Evolutionary conservation across 139 green algal genomes (phyloP), one percentile per base, ranked within the genome.

Genomic region (Volvox reticuliferus): DNA sequence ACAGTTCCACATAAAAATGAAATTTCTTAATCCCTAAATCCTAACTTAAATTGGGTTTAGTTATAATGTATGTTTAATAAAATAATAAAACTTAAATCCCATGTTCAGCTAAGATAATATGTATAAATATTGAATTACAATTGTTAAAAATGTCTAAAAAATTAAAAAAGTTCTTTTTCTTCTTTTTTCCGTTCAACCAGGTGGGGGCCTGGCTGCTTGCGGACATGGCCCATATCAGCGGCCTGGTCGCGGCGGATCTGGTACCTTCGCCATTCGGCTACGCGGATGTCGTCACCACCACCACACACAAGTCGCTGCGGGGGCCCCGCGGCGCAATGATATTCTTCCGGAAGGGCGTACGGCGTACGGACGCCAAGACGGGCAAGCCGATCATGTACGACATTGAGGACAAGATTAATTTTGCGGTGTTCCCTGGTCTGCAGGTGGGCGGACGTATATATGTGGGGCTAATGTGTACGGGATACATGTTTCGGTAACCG

Each of bases 191-290:
- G n/a, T n/a, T 2, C 24, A 24, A 73, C 21, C 63, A 93, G 91
- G 91, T 90, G 62, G 73, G 91, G 90, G 94, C 95, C 18, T 96
- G 91, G 80, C 93, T 99, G 82, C 96, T 99, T 62, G 94, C 97
- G 12, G 98, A 99, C 95, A 99, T 99, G 98, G 98, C 98, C 12
- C 98, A 99, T 97, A 99, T 99, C 96, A 76, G 69, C 73, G 96
- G 95, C 77, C 94, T 98, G 50, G 96, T 98, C 20, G 97, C 97
- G 32, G 97, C 96, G 68, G 97, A 94, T 30, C 91, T 99, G 35
- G 96, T 99, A 89, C 96, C 96, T 3, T 96, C 92, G 33, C 98
- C 98, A 28, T 99, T 99, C 90, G 96, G 98, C 28, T 96, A 98
- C 92, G 94, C 97, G 20, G 97, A 99, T 92, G 94, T 99, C 0